phyloP scores from a whole-genome alignment of 192 early-diverging fungal genomes.

The Allomyces macrogynus region DNA sequence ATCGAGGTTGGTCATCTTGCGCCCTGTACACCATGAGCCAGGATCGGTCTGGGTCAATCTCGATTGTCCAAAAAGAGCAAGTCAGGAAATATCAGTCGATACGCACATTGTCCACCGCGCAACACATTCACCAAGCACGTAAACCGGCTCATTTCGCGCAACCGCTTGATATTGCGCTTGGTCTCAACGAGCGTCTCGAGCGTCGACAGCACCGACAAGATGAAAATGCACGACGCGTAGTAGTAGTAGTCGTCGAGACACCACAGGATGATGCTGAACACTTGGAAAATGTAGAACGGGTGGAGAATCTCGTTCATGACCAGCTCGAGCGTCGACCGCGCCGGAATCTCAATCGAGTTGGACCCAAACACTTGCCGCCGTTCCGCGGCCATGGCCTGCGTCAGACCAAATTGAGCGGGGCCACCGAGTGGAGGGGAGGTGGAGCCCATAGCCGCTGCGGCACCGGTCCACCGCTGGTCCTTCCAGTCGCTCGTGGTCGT shows the following conservation, averaged over 20 bases:
- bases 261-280: slow-evolving; percentile 58
- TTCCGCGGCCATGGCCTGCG: slow-evolving; percentile 24
- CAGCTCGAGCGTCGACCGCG: slow-evolving; percentile 34
- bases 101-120: slow-evolving; percentile 2
- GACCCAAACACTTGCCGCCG: slow-evolving; percentile 45
- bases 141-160: slow-evolving; percentile 25
- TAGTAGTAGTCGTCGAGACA: slow-evolving; percentile 83
- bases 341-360: slow-evolving; percentile 52
- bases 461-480: slow-evolving; percentile 21
- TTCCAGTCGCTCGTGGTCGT: slow-evolving; percentile 27
- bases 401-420: slow-evolving; percentile 25
- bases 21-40: no score
- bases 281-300: slow-evolving; percentile 69
- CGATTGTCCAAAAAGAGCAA: no score
- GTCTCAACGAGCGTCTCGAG: slow-evolving; percentile 61
- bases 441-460: neutral
- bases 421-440: neutral
- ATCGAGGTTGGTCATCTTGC: slow-evolving; percentile 19
- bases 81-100: no score
- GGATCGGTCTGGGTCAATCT: no score
- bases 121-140: slow-evolving; percentile 19
- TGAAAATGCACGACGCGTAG: slow-evolving; percentile 78
- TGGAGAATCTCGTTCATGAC: slow-evolving; percentile 54
- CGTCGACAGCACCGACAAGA: slow-evolving; percentile 65
- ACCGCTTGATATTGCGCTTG: slow-evolving; percentile 28